phyloP scores from a whole-genome alignment of 1,139 yeast genomes.

The Pneumocystis jirovecii region DNA sequence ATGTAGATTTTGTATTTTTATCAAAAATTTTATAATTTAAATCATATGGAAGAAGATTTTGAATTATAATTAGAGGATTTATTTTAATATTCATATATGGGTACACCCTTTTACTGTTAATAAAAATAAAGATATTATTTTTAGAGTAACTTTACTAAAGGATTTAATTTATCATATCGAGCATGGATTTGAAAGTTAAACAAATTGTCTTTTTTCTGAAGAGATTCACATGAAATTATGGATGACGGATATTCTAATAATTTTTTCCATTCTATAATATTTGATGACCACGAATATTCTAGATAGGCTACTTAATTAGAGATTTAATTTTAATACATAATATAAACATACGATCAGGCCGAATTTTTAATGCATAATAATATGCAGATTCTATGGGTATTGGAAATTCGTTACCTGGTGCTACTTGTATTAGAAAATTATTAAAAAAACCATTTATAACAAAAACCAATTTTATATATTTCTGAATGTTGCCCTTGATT shows the following conservation, averaged over 20 bases:
- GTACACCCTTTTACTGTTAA: constrained; percentile 39
- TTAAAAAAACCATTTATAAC: constrained; percentile 3
- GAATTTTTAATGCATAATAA: constrained; percentile 40
- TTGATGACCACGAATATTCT: constrained; percentile 53
- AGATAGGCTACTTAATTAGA: constrained; percentile 22
- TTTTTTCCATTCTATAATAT: constrained; percentile 49
- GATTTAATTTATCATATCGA: constrained; percentile 30
- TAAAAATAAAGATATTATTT: constrained; percentile 16
- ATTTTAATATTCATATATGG: constrained; percentile 72
- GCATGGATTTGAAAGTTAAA: constrained; percentile 69
- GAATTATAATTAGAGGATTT: constrained; percentile 77
- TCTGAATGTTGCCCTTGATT: constrained; percentile 16
- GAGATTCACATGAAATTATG: constrained; percentile 48
- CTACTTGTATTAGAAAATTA: constrained; percentile 13
- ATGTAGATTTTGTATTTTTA: constrained; percentile 54
- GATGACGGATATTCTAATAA: constrained; percentile 34
- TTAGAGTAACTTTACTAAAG: background rate
- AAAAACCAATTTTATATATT: constrained; percentile 13
- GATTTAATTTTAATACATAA: background rate
- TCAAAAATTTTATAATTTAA: constrained; percentile 63
- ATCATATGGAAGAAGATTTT: constrained; percentile 74
- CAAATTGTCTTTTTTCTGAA: constrained; percentile 20
- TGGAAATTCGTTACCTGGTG: constrained; percentile 43
- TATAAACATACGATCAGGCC: constrained; percentile 33
- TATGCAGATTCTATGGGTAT: constrained; percentile 63